Evolutionary conservation across 2,329 filamentous ascomycete species (phyloP), one percentile per base, ranked within the genome.

Genomic region (Phialophora macrospora): DNA sequence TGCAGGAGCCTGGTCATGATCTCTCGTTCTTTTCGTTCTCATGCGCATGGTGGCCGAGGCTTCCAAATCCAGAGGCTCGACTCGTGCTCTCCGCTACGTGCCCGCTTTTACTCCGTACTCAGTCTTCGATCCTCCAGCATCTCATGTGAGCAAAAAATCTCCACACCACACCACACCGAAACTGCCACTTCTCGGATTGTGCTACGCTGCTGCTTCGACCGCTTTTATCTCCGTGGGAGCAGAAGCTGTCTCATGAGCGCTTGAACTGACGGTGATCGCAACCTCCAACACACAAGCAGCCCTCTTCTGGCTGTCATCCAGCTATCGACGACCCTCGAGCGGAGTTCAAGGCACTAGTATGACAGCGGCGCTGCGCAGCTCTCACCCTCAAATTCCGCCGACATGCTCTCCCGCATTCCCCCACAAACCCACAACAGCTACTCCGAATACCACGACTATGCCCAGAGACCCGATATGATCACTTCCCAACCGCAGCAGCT

Each of bases 311-410:
- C 26, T 12, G 26, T 46, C 51, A 73, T 65, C 89, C 86, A 87
- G 87, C 90, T 0, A 81, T 82, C 0, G 84, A 82, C 65, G 41
- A 46, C 34, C 46, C 55, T 56, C 32, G 41, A 17, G n/a, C 22
- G 52, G 17, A 20, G 48, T 11, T 55, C 28, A 30, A 68, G 60
- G 30, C 17, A n/a, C 38, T 55, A 24, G 24, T 24, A 66, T 68
- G 63, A 68, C 62, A 66, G 57, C 57, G 48, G 64, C 56, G 44
- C 14, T 54, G 48, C 44, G 62, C 60, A 58, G 60, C 60, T 55
- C 56, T 62, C 59, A 44, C 61, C 55, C 22, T 57, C 44, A 34
- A 24, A 34, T 26, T 32, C 52, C 60, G 55, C 41, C 62, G 58
- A 55, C 28, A 71, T 71, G 70, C 68, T 71, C 46, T 69, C 68